These are phyloP conservation scores for Verticillium nubilum DNA, from an alignment of 2,329 filamentous ascomycete species.

Conservation along the genomic window DNA sequence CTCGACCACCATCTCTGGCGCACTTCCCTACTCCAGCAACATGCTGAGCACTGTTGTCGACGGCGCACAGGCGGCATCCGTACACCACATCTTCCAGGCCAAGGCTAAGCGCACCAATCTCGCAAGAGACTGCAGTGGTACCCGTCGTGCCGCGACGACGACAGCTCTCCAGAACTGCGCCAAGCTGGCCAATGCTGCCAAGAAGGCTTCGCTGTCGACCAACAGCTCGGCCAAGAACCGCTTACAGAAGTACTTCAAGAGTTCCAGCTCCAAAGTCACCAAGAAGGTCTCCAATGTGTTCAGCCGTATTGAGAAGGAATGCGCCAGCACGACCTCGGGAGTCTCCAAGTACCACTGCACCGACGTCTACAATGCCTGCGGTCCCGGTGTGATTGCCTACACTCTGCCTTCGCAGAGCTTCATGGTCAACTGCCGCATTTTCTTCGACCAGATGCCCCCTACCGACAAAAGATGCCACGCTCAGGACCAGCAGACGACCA, in stretches of 20 bases:
- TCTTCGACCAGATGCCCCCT: conserved; percentile 36
- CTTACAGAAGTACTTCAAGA: conserved; percentile 60
- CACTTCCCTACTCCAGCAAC: conserved; percentile 50
- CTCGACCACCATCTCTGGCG: conserved; percentile 43
- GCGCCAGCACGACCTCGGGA: conserved; percentile 41
- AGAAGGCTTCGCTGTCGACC: neutral
- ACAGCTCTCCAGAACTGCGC: conserved; percentile 46
- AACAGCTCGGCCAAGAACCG: conserved; percentile 19
- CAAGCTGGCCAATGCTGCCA: conserved; percentile 35
- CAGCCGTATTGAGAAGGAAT: conserved; percentile 46
- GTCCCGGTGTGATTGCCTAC: neutral
- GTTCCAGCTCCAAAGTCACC: conserved; percentile 28
- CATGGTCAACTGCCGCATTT: neutral
- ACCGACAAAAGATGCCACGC: conserved; percentile 48
- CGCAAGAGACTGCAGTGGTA: conserved; percentile 44
- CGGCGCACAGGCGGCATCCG: conserved; percentile 41
- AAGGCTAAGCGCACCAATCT: conserved; percentile 39
- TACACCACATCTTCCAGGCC: conserved; percentile 34
- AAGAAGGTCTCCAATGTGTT: conserved; percentile 45
- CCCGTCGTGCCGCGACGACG: conserved; percentile 31
- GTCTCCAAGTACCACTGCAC: conserved; percentile 52
- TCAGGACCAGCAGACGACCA: conserved; percentile 50
- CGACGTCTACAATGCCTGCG: conserved; percentile 37
- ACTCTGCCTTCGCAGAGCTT: neutral
- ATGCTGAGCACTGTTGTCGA: conserved; percentile 47